Conservation (phyloP, 495 filamentous ascomycete genomes). For the Tuber melanosporum region DNA sequence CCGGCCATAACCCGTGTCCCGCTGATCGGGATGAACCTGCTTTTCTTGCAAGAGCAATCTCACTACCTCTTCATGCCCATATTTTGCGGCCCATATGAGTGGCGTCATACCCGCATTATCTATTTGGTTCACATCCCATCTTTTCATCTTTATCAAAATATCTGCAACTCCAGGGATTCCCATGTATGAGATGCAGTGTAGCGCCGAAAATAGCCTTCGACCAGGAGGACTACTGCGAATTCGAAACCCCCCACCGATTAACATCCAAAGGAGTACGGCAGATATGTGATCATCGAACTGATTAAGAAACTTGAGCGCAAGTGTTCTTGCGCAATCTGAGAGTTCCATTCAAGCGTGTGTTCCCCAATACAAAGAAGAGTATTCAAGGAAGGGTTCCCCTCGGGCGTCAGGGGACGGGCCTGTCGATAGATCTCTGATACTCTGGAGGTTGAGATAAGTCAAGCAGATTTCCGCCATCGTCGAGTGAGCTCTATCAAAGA, state of each 20-base stretch:
- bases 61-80: too few relatives aligned
- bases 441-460: neutral
- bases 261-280: neutral
- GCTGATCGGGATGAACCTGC: too few relatives aligned
- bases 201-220: too few relatives aligned
- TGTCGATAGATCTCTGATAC: neutral
- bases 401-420: too few relatives aligned
- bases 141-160: too few relatives aligned
- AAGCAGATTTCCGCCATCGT: neutral
- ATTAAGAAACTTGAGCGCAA: neutral
- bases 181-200: too few relatives aligned
- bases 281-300: neutral
- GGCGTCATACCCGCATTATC: too few relatives aligned
- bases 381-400: neutral
- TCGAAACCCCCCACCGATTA: neutral
- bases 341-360: neutral
- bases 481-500: neutral
- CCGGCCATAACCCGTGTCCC: too few relatives aligned
- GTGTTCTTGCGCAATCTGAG: neutral
- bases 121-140: too few relatives aligned
- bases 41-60: too few relatives aligned
- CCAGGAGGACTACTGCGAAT: neutral
- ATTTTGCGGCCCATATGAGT: too few relatives aligned
- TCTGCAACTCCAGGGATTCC: too few relatives aligned
- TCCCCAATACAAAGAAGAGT: neutral